Conservation (phyloP, 169 alveolate genomes). For the Eimeria necatrix region DNA sequence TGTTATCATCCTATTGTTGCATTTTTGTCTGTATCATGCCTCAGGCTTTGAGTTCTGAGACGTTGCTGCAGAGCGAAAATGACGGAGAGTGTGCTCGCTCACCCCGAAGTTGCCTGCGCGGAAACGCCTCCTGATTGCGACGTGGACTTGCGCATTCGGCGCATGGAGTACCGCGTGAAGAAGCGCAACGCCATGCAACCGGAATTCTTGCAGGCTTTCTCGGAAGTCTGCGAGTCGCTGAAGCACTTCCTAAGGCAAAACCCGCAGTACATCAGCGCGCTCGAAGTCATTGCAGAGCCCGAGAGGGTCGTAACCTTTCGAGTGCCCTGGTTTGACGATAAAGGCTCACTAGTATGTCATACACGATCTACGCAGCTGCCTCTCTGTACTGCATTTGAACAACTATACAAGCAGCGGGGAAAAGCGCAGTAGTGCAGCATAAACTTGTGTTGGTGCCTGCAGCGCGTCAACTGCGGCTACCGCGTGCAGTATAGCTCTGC, state of each 20-base stretch:
- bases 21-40: neutral
- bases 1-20: neutral
- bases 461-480: slow-evolving; percentile 89
- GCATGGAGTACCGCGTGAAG: slow-evolving; percentile 38
- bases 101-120: neutral
- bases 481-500: slow-evolving; percentile 90
- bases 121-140: slow-evolving; percentile 8
- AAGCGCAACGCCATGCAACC: slow-evolving; percentile 53
- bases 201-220: slow-evolving; percentile 80
- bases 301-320: slow-evolving; percentile 87
- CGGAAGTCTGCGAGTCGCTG: slow-evolving; percentile 64
- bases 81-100: neutral
- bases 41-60: neutral
- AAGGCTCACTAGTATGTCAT: slow-evolving; percentile 82
- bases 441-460: neutral
- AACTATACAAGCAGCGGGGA: no score
- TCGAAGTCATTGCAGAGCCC: slow-evolving; percentile 88
- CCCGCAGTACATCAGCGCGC: slow-evolving; percentile 85
- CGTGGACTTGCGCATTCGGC: neutral
- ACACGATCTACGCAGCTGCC: neutral
- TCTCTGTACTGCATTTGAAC: no score
- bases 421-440: no score
- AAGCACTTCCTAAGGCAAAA: slow-evolving; percentile 85
- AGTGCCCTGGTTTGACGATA: slow-evolving; percentile 90
- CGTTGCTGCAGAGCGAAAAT: neutral